Percentiles rank a stretch among this genome's conserved stretches.
Conservation (phyloP, 2,329 filamentous ascomycete genomes). For the Aspergillus jensenii region DNA sequence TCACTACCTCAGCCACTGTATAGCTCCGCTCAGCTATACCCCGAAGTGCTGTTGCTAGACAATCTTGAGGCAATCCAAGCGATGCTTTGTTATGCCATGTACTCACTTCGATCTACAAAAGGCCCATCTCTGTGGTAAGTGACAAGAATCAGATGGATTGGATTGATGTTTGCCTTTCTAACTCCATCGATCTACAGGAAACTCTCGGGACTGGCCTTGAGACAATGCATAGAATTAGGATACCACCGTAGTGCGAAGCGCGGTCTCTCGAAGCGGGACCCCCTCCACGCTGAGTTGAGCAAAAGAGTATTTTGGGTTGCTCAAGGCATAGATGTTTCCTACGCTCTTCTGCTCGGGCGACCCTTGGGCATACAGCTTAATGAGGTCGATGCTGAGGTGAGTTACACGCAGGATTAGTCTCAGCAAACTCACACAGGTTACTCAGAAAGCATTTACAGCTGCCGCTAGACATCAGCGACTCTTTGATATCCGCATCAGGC, state of each 20-base stretch:
- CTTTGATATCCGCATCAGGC: no score
- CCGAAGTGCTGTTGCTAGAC: conserved; percentile 1
- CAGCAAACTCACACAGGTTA: no score
- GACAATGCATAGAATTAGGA: conserved; percentile 35
- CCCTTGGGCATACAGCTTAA: conserved; percentile 27
- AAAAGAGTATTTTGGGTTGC: conserved; percentile 30
- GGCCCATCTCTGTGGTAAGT: conserved; percentile 30
- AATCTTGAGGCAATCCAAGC: not conserved
- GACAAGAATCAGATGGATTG: not conserved
- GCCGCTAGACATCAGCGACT: no score
- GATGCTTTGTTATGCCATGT: not conserved
- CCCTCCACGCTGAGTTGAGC: conserved; percentile 23
- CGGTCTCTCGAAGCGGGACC: not conserved
- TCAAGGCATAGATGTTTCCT: conserved; percentile 24
- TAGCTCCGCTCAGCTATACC: conserved; percentile 6
- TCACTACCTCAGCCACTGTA: not conserved
- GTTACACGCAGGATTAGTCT: not conserved
- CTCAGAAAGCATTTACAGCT: no score
- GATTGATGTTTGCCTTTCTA: no score
- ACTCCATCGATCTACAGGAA: conserved; percentile 18
- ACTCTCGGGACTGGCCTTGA: conserved; percentile 30
- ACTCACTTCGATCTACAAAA: conserved; percentile 5
- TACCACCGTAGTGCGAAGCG: conserved; percentile 27
- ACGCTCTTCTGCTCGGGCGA: conserved; percentile 26
- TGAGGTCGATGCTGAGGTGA: conserved; percentile 29